Conservation (phyloP, 1,139 yeast genomes). For the Yamadazyma taylorii region DNA sequence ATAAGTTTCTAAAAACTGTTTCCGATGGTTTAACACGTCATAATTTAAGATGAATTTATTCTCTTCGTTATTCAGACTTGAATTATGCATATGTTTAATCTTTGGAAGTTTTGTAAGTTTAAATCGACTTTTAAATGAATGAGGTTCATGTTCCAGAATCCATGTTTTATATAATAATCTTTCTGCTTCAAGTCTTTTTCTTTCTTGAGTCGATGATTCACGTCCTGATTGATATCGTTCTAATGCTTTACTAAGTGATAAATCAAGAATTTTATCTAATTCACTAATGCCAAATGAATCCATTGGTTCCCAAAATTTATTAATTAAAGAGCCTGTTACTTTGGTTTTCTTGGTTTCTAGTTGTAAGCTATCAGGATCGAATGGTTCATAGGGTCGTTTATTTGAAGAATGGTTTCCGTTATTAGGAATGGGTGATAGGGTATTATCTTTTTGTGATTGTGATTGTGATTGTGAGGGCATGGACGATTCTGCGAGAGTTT, state of each 20-base stretch:
- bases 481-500: no score
- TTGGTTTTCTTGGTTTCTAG: conserved; percentile 20
- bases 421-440: background rate
- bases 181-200: conserved; percentile 28
- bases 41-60: conserved; percentile 25
- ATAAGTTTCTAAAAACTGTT: conserved; percentile 36
- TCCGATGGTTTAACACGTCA: conserved; percentile 32
- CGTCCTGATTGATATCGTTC: conserved; percentile 23
- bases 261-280: conserved; percentile 29
- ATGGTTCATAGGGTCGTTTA: conserved; percentile 5
- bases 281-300: conserved; percentile 21
- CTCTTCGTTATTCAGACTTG: conserved; percentile 18
- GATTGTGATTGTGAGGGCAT: background rate
- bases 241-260: conserved; percentile 30
- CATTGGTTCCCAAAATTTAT: conserved; percentile 37
- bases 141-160: conserved; percentile 24
- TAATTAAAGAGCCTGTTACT: conserved; percentile 33
- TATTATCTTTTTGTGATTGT: background rate
- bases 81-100: conserved; percentile 19
- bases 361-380: conserved; percentile 18
- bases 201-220: background rate
- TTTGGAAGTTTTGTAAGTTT: conserved; percentile 37
- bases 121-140: conserved; percentile 35
- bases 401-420: no score
- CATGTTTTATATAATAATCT: conserved; percentile 30